Base-by-base conservation (phyloP, 2,329 filamentous ascomycete genomes). In the Exophiala lecanii-corni region DNA sequence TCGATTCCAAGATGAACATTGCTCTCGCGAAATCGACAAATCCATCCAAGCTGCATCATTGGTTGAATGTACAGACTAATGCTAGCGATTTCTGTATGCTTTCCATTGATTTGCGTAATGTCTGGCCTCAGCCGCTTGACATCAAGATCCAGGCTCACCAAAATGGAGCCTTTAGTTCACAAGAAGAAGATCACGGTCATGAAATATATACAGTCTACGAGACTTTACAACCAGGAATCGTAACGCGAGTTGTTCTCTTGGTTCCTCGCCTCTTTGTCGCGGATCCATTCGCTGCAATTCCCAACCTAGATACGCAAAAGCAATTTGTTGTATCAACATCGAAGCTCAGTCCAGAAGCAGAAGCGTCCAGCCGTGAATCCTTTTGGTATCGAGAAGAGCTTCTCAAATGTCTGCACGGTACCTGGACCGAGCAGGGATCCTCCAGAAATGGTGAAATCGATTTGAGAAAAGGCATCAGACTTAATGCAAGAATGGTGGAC, bases 361-460 rank as follows among this genome's bases (percentile, higher is more conserved):
- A 96, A 65, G 78, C 85, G 23, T 77, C 81, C 9, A 84, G 76
- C 47, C 75, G 89, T 39, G 88, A 95, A 65, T 80, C 82, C 0
- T 96, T 96, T 62, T 96, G 89, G 89, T 95, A 88, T 62, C 79
- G 89, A 12, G 86, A 94, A 62, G 81, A 79, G 58, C 75, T 96
- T 2, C 74, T 96, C 2, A 81, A 84, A 47, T 72, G 73, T 31
- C 67, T 95, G 7, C 74, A 73, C 18, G 88, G 83, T 0, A 78
- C 73, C 0, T 96, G 89, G 89, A 77, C 71, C 42, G 77, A 81
- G 53, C 66, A 69, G 12, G 79, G 78, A 0, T 65, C 69, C 55
- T 68, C 68, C 2, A 74, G 83, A 28, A 67, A 70, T 34, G 89
- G 89, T 2, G 72, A 71, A 1, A 76, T 96, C 39, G 87, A 94